phyloP scores from a whole-genome alignment of 371 early-diverging fungal genomes.

The Lichtheimia ramosa region DNA sequence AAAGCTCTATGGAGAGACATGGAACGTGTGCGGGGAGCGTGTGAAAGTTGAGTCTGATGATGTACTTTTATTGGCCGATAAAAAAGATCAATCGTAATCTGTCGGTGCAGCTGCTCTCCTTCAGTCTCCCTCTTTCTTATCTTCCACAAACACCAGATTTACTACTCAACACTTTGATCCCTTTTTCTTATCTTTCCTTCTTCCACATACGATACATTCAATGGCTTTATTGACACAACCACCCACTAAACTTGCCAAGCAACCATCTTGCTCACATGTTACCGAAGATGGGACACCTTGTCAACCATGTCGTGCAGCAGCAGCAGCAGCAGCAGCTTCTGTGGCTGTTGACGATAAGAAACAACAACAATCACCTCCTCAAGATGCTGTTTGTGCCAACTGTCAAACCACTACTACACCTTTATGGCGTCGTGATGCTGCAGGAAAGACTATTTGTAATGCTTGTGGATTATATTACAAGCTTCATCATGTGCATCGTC shows the following conservation, averaged over 20 bases:
- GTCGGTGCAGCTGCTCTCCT: constrained; percentile 10
- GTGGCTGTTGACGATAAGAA: constrained; percentile 8
- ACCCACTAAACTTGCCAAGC: constrained; percentile 20
- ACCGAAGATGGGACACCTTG: constrained; percentile 1
- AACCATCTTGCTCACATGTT: neutral
- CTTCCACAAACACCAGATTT: neutral
- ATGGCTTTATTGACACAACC: constrained; percentile 22
- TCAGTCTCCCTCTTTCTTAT: constrained; percentile 9
- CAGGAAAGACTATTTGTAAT: constrained; percentile 74
- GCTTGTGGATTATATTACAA: constrained; percentile 83
- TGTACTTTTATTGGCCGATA: constrained; percentile 23
- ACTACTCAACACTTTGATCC: too few species aligned
- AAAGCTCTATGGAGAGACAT: neutral
- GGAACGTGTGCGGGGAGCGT: constrained; percentile 4
- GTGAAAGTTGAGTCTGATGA: constrained; percentile 32
- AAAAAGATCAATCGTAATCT: constrained; percentile 25
- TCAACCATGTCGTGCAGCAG: neutral
- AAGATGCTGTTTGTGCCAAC: constrained; percentile 62
- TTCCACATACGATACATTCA: neutral
- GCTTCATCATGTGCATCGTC: constrained; percentile 65
- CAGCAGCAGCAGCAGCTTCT: constrained; percentile 3
- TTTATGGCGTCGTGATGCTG: constrained; percentile 75
- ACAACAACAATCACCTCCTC: neutral
- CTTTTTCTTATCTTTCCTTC: constrained; percentile 7
- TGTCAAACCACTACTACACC: constrained; percentile 80